Percentiles rank a stretch among this genome's conserved stretches.
Evolutionary conservation across 2,329 filamentous ascomycete genomes (phyloP).

Genomic region (Beauveria brongniartii): DNA sequence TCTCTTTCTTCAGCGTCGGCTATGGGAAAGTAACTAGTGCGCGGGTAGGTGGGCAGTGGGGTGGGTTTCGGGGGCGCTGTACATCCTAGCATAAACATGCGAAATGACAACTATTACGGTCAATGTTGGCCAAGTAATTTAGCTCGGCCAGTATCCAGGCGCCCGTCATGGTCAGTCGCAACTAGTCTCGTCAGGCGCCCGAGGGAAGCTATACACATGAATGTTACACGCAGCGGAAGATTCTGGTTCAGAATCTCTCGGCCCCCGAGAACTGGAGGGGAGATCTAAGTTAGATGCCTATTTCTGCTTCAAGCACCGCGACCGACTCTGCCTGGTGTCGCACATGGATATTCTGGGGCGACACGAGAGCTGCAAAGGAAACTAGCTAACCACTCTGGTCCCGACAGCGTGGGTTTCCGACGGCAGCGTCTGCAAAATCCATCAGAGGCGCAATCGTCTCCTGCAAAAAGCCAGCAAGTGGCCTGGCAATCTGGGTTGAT

Average conservation of each 20-base stretch:
- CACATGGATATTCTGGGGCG: not conserved
- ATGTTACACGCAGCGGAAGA: constrained; percentile 5
- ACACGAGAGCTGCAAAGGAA: not conserved
- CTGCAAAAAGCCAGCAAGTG: not conserved
- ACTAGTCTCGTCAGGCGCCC: not conserved
- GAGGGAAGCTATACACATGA: not conserved
- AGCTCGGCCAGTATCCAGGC: too few species aligned
- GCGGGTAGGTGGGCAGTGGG: not conserved
- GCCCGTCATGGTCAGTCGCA: too few species aligned
- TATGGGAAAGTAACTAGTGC: too few species aligned
- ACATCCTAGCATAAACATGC: not conserved
- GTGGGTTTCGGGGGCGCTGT: not conserved
- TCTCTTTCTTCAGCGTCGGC: too few species aligned
- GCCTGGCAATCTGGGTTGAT: not conserved
- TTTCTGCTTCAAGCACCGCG: too few species aligned
- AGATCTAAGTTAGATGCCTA: too few species aligned
- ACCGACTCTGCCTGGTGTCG: not conserved
- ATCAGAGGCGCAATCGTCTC: not conserved
- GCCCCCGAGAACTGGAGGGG: not conserved
- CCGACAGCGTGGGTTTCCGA: constrained; percentile 5
- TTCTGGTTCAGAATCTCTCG: not conserved
- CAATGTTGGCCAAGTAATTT: not conserved
- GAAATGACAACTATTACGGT: not conserved
- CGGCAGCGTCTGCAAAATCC: not conserved
- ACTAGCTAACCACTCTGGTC: not conserved